phyloP scores from a whole-genome alignment of 2,329 filamentous ascomycete species.

The Cryphonectria nitschkei region DNA sequence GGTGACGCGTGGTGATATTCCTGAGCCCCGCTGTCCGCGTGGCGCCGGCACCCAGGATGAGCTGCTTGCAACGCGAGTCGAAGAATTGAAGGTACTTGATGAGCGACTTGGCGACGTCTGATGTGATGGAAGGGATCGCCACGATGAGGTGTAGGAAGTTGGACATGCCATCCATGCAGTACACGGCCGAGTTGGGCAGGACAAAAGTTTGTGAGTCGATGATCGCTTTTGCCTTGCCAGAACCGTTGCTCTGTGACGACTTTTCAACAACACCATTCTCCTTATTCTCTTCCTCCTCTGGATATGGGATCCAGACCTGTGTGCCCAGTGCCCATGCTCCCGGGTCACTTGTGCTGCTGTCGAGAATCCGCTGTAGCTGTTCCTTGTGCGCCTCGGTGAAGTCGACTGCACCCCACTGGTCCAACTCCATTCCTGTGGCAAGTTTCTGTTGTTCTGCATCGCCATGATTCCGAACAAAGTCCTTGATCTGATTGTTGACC shows the following conservation, averaged over 20 bases:
- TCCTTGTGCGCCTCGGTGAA: constrained; percentile 66
- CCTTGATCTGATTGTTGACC: constrained; percentile 80
- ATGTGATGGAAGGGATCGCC: constrained; percentile 85
- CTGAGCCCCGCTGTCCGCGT: constrained; percentile 86
- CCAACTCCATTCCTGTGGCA: constrained; percentile 76
- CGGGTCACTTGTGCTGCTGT: constrained; percentile 72
- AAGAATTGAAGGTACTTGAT: constrained; percentile 89
- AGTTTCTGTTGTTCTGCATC: constrained; percentile 75
- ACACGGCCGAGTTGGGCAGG: constrained; percentile 79
- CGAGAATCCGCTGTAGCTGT: constrained; percentile 66
- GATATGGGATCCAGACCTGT: constrained; percentile 60
- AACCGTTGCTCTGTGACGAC: constrained; percentile 51
- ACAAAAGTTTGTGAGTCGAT: constrained; percentile 87
- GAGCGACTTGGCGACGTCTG: constrained; percentile 78
- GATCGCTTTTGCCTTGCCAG: constrained; percentile 69
- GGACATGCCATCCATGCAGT: constrained; percentile 80
- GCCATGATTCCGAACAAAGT: constrained; percentile 74
- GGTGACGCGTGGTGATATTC: constrained; percentile 94
- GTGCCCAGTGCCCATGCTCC: constrained; percentile 66
- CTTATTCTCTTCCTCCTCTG: constrained; percentile 41
- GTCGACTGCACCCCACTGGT: constrained; percentile 79
- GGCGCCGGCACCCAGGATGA: constrained; percentile 93
- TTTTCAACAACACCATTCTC: constrained; percentile 37
- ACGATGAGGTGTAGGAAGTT: constrained; percentile 82
- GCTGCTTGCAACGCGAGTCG: constrained; percentile 93